Base-by-base conservation (phyloP, 495 filamentous ascomycete species). In the Cudoniella acicularis region DNA sequence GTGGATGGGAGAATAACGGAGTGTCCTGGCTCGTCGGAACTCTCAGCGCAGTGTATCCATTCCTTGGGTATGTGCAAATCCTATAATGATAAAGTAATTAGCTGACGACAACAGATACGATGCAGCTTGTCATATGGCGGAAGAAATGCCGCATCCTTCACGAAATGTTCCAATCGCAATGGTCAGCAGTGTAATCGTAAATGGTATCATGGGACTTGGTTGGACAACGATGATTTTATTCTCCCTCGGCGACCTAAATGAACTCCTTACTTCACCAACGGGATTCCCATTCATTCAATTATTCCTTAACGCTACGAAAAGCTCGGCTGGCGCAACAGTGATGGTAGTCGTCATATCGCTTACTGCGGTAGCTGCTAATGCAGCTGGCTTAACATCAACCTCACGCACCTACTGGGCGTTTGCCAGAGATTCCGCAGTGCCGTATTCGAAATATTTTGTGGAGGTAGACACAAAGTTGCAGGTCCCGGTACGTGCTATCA, bases 341-440 rank as follows among this genome's bases (percentile, higher is more conserved):
- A 69, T 75, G 67, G 61, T 57, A n/a, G 52, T 63, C 17, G 54
- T 75, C 22, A 58, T 79, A 17, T 67, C 75, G 18, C 54, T 77
- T 10, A 62, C 77, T 16, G 56, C 57, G 1, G 52, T 73, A n/a
- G 65, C 55, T 50, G 68, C 65, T 1, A 67, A 64, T 2, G 67
- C 73, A 24, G 76, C 72, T 18, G 66, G 72, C 13, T 64, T 76
- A 0, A 73, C 78, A 10, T 74, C 77, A 1, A 69, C 77, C 24
- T 83, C 80, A 9, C 73, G 82, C 26, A 79, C 80, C 61, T 64
- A 69, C 20, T 83, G 81, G 81, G 75, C 76, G 2, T 83, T 84
- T 53, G 75, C 78, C 1, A 67, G 80, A 13, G 80, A 83, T 54
- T 58, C 69, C 17, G 80, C 76, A 10, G 55, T 79, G 20, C 77